These are phyloP conservation scores for Collybia sp. DNA, from an alignment of 768 basidiomycete genomes.

Conservation along the genomic window DNA sequence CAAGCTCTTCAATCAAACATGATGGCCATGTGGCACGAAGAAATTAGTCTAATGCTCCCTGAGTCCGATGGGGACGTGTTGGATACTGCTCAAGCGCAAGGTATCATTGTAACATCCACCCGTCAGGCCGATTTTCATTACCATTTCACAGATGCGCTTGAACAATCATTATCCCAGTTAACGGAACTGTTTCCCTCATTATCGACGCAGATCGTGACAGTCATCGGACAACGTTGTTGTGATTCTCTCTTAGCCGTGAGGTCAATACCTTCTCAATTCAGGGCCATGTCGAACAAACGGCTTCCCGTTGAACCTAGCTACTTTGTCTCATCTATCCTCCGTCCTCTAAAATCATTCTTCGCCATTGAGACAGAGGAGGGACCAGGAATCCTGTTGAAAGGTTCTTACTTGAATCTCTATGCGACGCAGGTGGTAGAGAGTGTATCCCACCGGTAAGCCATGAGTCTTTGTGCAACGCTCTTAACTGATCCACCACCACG, in stretches of 20 bases:
- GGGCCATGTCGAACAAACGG: slow-evolving; percentile 76
- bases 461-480: background rate
- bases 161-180: slow-evolving; percentile 44
- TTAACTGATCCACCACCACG: slow-evolving; percentile 1
- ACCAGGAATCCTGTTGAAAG: slow-evolving; percentile 53
- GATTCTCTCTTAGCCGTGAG: slow-evolving; percentile 83
- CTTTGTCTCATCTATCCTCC: slow-evolving; percentile 78
- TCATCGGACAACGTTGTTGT: slow-evolving; percentile 77
- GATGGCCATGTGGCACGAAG: slow-evolving; percentile 59
- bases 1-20: slow-evolving; percentile 48
- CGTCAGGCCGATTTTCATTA: slow-evolving; percentile 2
- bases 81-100: slow-evolving; percentile 44
- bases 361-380: slow-evolving; percentile 53
- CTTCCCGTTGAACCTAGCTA: slow-evolving; percentile 78
- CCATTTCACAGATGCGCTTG: slow-evolving; percentile 45
- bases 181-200: slow-evolving; percentile 50
- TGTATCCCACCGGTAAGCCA: slow-evolving; percentile 59
- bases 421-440: slow-evolving; percentile 65
- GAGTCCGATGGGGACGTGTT: slow-evolving; percentile 30
- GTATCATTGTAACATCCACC: slow-evolving; percentile 16
- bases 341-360: slow-evolving; percentile 76
- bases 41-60: slow-evolving; percentile 60
- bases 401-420: slow-evolving; percentile 44
- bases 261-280: slow-evolving; percentile 86
- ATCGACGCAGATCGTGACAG: slow-evolving; percentile 58